A percentile compares a stretch with the other conserved stretches of the same genome.
These are phyloP conservation scores for Fusarium neocosmosporiellum DNA, from an alignment of 2,329 filamentous ascomycete genomes.

Conservation along the genomic window DNA sequence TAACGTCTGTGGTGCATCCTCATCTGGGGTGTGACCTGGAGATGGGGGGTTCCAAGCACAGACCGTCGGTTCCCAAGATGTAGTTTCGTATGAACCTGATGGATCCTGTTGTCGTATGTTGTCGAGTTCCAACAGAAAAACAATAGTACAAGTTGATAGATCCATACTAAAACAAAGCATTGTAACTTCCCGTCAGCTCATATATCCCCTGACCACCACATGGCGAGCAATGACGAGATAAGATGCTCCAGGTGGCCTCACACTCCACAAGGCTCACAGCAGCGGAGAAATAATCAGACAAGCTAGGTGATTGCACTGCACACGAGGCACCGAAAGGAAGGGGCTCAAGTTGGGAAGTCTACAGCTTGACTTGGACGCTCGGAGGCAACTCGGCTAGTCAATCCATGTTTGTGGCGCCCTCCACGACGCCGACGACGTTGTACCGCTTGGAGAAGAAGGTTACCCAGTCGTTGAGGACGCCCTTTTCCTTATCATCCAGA, in stretches of 20 bases:
- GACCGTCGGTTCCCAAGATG: background rate
- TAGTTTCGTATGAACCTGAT: background rate
- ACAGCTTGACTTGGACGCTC: conserved; percentile 37
- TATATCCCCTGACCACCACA: background rate
- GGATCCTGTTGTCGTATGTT: background rate
- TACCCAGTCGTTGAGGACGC: conserved; percentile 88
- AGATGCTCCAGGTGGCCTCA: background rate
- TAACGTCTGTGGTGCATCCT: background rate
- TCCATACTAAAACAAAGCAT: background rate
- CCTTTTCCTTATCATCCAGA: conserved; percentile 85
- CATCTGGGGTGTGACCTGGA: background rate
- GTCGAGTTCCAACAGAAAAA: background rate
- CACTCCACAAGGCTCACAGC: conserved; percentile 22
- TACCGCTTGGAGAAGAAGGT: conserved; percentile 98
- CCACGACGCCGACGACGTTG: conserved; percentile 81
- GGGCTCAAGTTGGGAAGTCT: conserved; percentile 2
- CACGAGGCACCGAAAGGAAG: background rate
- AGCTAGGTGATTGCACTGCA: background rate
- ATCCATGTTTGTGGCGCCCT: conserved; percentile 69
- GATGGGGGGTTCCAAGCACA: background rate
- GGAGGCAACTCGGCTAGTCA: conserved; percentile 41
- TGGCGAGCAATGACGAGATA: background rate
- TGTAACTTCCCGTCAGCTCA: background rate
- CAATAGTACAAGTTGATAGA: background rate
- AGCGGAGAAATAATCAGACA: conserved; percentile 35